Conservation (phyloP, 441 rosid genomes). For the Erodium moschatum region DNA sequence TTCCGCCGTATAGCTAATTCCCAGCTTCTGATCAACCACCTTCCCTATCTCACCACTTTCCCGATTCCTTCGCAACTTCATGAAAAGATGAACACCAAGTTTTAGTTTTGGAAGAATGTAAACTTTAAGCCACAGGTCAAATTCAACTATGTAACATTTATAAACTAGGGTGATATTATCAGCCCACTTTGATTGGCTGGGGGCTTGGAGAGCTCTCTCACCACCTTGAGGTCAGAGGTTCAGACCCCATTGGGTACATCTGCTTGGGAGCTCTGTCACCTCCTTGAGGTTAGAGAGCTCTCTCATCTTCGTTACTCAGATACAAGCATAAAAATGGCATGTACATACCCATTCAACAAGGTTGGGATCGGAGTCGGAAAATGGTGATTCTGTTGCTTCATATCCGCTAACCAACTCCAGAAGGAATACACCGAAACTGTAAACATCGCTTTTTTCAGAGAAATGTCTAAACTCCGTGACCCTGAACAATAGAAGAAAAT, state of each 20-base stretch:
- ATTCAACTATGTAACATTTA: no score
- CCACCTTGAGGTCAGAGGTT: no score
- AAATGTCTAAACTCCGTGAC: constrained; percentile 55
- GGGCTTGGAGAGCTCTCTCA: no score
- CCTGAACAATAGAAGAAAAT: constrained; percentile 26
- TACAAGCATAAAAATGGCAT: no score
- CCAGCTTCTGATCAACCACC: constrained; percentile 43
- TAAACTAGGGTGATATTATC: no score
- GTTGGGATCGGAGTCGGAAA: constrained; percentile 46
- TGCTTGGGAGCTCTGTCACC: no score
- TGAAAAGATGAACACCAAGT: background rate
- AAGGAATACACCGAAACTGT: constrained; percentile 65
- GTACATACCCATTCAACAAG: constrained; percentile 73
- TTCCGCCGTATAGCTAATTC: constrained; percentile 51
- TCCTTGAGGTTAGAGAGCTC: no score
- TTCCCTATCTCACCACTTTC: background rate
- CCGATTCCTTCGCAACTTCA: background rate
- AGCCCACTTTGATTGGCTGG: no score
- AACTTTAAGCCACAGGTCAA: no score
- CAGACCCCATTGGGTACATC: no score
- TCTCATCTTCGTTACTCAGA: no score
- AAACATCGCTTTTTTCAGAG: constrained; percentile 63
- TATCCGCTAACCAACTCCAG: constrained; percentile 56
- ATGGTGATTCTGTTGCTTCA: constrained; percentile 49
- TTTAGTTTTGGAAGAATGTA: no score